Evolutionary conservation across 192 early-diverging fungal genomes (phyloP), one percentile per base, ranked within the genome.

Genomic region (Gonapodya sp.): DNA sequence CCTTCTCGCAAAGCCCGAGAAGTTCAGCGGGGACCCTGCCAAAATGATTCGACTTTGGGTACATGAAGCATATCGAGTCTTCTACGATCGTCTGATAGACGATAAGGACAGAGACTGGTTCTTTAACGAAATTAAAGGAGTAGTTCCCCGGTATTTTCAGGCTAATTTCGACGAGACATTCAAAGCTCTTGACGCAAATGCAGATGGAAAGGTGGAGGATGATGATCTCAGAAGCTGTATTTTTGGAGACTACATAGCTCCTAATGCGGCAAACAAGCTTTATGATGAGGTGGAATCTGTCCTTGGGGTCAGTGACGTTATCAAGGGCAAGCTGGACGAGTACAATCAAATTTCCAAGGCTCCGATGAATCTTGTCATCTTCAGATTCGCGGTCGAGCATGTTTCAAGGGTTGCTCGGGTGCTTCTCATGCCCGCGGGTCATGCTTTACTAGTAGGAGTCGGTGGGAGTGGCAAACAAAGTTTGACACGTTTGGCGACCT

Each of bases 301-400:
- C 31, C 72, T 72, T 18, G 86, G 85, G 24, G 78, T 91, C 36
- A 88, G 86, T 2, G 82, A 79, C 31, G 84, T 89, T 46, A 91
- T 91, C 84, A 88, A 90, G 16, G 87, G 84, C 74, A 79, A 81
- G 73, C 78, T 91, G 74, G 84, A 80, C 30, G 89, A 91, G 73
- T 88, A 85, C 82, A 91, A 91, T 77, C 82, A 80, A 35, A 85
- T 89, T 75, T 87, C 86, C 74, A 91, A 91, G 78, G 89, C 89
- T 82, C 89, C 89, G 1, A 90, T 91, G 89, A 86, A 91, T 80
- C 82, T 91, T 31, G 89, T 91, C 37, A 89, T 91, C 80, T 91
- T 91, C 80, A 77, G 89, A 34, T 91, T 91, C 84, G 89, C 89
- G 0, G 87, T 91, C 78, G 89, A 91, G 79, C 89, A 91, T 77